Base-by-base conservation (phyloP, 2,329 filamentous ascomycete genomes). In the Neodidymelliopsis sp. region DNA sequence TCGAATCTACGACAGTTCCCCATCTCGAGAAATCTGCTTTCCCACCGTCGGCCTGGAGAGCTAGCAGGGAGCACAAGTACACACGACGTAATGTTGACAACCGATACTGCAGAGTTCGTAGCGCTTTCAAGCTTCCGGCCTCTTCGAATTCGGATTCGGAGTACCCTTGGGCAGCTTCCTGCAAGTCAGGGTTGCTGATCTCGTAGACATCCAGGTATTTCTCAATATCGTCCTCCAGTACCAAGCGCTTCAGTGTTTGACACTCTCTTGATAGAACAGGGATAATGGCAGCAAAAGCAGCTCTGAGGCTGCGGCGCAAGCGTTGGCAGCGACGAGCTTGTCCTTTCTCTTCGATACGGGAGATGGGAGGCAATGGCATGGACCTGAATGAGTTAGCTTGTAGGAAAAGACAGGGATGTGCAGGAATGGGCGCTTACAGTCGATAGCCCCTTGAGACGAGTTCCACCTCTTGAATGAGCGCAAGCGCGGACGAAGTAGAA, bases 381-480 rank as follows among this genome's bases (percentile, higher is more conserved):
- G 90, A 96, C 75, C 90, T 95, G 63, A 44, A 29, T 11, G 50
- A 24, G 28, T 43, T 15, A 45, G 47, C 15, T 2, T 8, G 6
- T 2, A 6, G 1, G 6, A 3, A 19, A 9, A 1, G 6, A 3
- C 13, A 9, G 18, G 16, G 6, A n/a, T 16, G 6, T 2, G n/a
- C 2, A 8, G 16, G 19, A 2, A 27, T n/a, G 6, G 6, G 18
- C 13, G 76, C 86, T 72, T 74, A 91, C 85, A 96, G 80, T 74
- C 90, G 83, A 72, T 96, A 97, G 16, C 92, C 92, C 60, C 92
- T 85, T 22, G 92, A 95, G 19, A 97, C 91, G 23, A 97, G 81
- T 75, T 97, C 92, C n/a, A 97, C 91, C 74, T 97, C 92, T 71
- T 96, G 92, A 54, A 97, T 87, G 52, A 96, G 82, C 27, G 88